Percentiles rank a stretch among this genome's conserved stretches.
Evolutionary conservation across 192 early-diverging fungal genomes (phyloP).

Genomic region (Coemansia sp.): DNA sequence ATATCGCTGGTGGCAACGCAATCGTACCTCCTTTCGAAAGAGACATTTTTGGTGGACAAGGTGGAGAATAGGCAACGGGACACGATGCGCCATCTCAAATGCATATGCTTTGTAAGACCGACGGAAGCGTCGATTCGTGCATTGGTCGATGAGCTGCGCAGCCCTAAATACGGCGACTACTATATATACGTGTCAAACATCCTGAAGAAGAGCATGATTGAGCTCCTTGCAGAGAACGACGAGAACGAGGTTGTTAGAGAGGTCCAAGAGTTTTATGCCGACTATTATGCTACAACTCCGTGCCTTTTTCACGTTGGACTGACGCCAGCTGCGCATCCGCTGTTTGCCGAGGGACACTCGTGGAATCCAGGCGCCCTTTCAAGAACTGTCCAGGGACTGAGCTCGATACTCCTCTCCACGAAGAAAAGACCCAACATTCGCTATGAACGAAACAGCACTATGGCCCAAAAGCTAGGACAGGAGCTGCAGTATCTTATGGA

Average conservation of each 20-base stretch:
- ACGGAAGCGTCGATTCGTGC: slow-evolving; percentile 81
- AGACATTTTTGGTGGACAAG: slow-evolving; percentile 92
- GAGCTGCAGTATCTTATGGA: slow-evolving; percentile 59
- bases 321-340: slow-evolving; percentile 56
- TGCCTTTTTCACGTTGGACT: slow-evolving; percentile 82
- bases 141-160: slow-evolving; percentile 85
- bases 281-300: slow-evolving; percentile 81
- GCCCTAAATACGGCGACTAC: slow-evolving; percentile 94
- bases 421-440: slow-evolving; percentile 93
- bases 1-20: slow-evolving; percentile 94
- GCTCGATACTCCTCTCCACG: slow-evolving; percentile 74
- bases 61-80: slow-evolving; percentile 85
- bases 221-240: slow-evolving; percentile 93
- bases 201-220: slow-evolving; percentile 87
- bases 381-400: slow-evolving; percentile 78
- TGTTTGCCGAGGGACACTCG: slow-evolving; percentile 72
- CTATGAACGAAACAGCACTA: slow-evolving; percentile 78
- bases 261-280: slow-evolving; percentile 95
- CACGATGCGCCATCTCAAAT: slow-evolving; percentile 93
- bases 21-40: slow-evolving; percentile 85
- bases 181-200: slow-evolving; percentile 96
- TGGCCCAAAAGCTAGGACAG: slow-evolving; percentile 79
- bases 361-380: slow-evolving; percentile 82
- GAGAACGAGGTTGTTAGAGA: slow-evolving; percentile 92
- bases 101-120: slow-evolving; percentile 88